Conservation (phyloP, 2,329 filamentous ascomycete genomes). For the Pseudodiploospora longispora region DNA sequence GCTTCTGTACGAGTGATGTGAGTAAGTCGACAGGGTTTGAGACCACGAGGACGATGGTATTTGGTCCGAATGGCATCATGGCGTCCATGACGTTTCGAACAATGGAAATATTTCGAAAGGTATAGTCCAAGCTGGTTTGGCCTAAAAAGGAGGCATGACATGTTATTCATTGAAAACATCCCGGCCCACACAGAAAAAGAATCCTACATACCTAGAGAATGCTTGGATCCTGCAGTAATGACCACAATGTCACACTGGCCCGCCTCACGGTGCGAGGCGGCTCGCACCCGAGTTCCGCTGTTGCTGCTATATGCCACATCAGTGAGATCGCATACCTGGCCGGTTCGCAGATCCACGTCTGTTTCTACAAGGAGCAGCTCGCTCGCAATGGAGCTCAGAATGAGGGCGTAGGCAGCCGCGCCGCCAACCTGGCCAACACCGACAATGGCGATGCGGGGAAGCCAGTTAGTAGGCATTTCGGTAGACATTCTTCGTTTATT, state of each 20-base stretch:
- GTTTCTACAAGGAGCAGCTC: slow-evolving; percentile 48
- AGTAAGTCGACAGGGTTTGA: slow-evolving; percentile 49
- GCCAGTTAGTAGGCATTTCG: neutral
- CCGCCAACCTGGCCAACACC: slow-evolving; percentile 32
- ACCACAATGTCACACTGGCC: slow-evolving; percentile 46
- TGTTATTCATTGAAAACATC: no score
- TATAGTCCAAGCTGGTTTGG: slow-evolving; percentile 11
- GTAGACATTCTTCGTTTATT: no score
- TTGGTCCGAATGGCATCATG: slow-evolving; percentile 39
- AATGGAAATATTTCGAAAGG: slow-evolving; percentile 38
- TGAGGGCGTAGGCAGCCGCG: slow-evolving; percentile 41
- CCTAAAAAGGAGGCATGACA: slow-evolving; percentile 6
- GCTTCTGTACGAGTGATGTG: slow-evolving; percentile 38
- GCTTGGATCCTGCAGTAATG: slow-evolving; percentile 46
- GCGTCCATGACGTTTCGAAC: slow-evolving; percentile 36
- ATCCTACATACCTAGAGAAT: slow-evolving; percentile 20
- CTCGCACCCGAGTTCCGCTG: slow-evolving; percentile 32
- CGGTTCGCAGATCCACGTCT: slow-evolving; percentile 36
- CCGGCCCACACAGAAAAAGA: neutral
- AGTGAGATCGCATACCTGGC: slow-evolving; percentile 42
- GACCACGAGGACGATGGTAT: slow-evolving; percentile 27
- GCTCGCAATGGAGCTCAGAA: slow-evolving; percentile 39
- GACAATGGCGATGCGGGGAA: slow-evolving; percentile 1
- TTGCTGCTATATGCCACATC: slow-evolving; percentile 40
- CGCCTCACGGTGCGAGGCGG: slow-evolving; percentile 38